phyloP scores from a whole-genome alignment of 768 basidiomycete species.

The Auriscalpium vulgare region DNA sequence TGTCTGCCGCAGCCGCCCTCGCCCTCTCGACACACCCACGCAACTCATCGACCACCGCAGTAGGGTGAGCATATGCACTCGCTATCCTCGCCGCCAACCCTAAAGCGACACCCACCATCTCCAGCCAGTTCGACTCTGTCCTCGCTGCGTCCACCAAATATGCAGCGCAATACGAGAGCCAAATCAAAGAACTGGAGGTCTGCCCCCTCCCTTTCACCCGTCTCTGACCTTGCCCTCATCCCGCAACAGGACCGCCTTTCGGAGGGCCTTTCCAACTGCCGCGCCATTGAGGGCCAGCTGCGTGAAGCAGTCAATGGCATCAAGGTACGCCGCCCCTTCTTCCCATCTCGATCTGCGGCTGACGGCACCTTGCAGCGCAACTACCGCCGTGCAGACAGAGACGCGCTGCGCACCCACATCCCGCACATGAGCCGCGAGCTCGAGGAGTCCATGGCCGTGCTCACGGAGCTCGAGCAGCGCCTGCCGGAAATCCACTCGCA shows the following conservation, averaged over 20 bases:
- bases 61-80: neutral
- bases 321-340: conserved; percentile 37
- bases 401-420: conserved; percentile 49
- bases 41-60: neutral
- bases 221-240: too few species aligned
- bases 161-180: conserved; percentile 2
- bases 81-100: neutral
- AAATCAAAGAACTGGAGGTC: conserved; percentile 17
- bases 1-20: neutral
- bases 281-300: conserved; percentile 62
- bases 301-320: conserved; percentile 56
- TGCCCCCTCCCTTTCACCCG: neutral
- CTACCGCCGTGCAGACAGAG: conserved; percentile 44
- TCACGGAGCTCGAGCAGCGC: conserved; percentile 47
- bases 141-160: neutral
- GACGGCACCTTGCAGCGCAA: conserved; percentile 36
- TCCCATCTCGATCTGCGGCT: neutral
- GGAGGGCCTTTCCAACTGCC: conserved; percentile 66
- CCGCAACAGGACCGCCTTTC: conserved; percentile 48
- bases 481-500: conserved; percentile 58
- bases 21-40: neutral
- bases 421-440: conserved; percentile 56
- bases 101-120: neutral
- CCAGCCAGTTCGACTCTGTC: neutral
- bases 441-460: conserved; percentile 48